Base-by-base conservation (phyloP, 257 asterid species). In the Coffea eugenioides region DNA sequence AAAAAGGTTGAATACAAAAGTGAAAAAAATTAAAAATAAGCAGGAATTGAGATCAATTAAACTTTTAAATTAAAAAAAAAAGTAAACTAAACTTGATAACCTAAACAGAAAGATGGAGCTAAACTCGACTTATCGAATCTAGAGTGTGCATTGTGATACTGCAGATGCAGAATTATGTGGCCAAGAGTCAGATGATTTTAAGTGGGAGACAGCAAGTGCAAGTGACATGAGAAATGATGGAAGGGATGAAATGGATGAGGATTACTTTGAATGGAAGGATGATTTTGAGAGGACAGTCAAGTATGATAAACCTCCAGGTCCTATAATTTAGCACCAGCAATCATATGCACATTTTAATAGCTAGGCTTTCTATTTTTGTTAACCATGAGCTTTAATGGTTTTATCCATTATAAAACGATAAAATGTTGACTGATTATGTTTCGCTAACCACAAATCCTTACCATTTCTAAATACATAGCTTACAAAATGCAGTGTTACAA, bases 151-250 rank as follows among this genome's bases (percentile, higher is more conserved):
- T 23, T 83, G 96, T 67, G 97, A 93, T 79, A 96, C 95, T 41
- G 96, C 85, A 8, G 87, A 82, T 43, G 95, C 91, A 56, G 95
- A 87, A 68, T 46, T 77, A 80, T 85, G 89, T 68, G 92, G 92
- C 69, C 92, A 85, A 78, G 98, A 90, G 81, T 88, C 89, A 18
- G 99, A 96, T 76, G 99, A 90, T 86, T 96, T 98, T 41, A 98
- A 96, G 83, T 96, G 99, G 99, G 97, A 96, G 85, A 96, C 99
- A 2, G 99, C 97, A 36, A 96, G 99, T 85, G 99, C 92, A 80
- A 96, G 99, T 79, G 99, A 96, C 72, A 75, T 87, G 3, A 97
- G 91, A 75, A 90, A 90, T 72, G 97, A 86, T 31, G 98, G 84
- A 9, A 90, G 90, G 75, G 94, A 89, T 76, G 93, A 85, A 23